Percentiles rank a stretch among this genome's conserved stretches.
Conservation (phyloP, 1,139 yeast species). For the Kodamaea fungicola region DNA sequence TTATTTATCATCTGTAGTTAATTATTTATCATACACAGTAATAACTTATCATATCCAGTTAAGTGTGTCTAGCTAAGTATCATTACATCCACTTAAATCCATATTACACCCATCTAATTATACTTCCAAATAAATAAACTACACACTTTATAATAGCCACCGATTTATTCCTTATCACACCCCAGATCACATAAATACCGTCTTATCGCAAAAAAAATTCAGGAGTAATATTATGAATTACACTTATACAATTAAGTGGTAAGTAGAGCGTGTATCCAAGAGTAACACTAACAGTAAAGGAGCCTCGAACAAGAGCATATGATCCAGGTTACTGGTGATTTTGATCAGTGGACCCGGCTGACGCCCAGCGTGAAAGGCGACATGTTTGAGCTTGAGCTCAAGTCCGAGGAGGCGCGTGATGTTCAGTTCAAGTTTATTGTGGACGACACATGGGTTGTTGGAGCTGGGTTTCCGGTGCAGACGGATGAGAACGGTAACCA, state of each 20-base stretch:
- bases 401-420: constrained; percentile 13
- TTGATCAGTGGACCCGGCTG: constrained; percentile 37
- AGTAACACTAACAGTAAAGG: constrained; percentile 8
- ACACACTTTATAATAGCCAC: neutral
- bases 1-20: too few species aligned
- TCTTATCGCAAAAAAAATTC: constrained; percentile 8
- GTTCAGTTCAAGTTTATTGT: constrained; percentile 34
- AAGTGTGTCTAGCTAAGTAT: too few species aligned
- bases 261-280: constrained; percentile 9
- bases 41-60: too few species aligned
- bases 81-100: too few species aligned
- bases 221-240: constrained; percentile 9
- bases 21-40: too few species aligned
- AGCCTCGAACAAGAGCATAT: constrained; percentile 12
- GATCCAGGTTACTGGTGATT: constrained; percentile 41
- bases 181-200: constrained; percentile 1
- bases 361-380: constrained; percentile 13
- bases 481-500: constrained; percentile 36
- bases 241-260: constrained; percentile 17
- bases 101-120: too few species aligned
- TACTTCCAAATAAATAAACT: too few species aligned
- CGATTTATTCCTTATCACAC: neutral
- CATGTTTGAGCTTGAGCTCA: constrained; percentile 16
- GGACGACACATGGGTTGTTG: constrained; percentile 35
- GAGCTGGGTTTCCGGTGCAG: constrained; percentile 22